Evolutionary conservation across 495 filamentous ascomycete species (phyloP).

Genomic region (Daldinia decipiens): DNA sequence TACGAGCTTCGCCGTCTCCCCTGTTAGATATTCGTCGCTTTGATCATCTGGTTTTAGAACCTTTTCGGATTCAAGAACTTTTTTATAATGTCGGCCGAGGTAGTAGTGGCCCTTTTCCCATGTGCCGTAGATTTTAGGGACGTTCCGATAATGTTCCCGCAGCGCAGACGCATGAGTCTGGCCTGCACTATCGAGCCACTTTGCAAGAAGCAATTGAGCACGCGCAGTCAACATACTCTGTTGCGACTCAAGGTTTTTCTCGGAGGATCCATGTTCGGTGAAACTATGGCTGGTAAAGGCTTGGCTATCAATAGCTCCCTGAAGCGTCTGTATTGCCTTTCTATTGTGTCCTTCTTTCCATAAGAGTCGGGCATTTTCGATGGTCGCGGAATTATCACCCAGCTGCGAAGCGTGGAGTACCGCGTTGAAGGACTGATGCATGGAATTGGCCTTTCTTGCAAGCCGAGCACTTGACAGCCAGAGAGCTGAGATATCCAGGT

Average conservation of each 20-base stretch:
- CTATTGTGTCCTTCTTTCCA: conserved; percentile 95
- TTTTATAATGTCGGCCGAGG: conserved; percentile 96
- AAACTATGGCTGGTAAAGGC: conserved; percentile 63
- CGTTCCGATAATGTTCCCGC: conserved; percentile 79
- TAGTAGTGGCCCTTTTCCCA: conserved; percentile 99
- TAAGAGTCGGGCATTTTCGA: conserved; percentile 92
- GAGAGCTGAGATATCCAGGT: conserved; percentile 78
- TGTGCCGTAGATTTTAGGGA: conserved; percentile 66
- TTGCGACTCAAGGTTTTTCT: conserved; percentile 56
- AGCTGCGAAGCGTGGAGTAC: conserved; percentile 88
- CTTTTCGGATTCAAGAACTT: conserved; percentile 89
- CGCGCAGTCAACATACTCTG: conserved; percentile 67
- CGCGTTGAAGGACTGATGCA: conserved; percentile 88
- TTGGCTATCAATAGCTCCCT: conserved; percentile 82
- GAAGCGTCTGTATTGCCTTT: conserved; percentile 90
- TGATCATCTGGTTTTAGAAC: conserved; percentile 73
- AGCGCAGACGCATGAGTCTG: conserved; percentile 85
- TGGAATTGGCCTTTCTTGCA: conserved; percentile 83
- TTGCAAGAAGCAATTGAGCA: conserved; percentile 89
- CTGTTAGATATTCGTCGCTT: conserved; percentile 66
- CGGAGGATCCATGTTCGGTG: conserved; percentile 57
- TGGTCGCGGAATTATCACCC: conserved; percentile 83
- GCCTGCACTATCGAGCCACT: conserved; percentile 93
- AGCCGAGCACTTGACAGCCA: conserved; percentile 90
- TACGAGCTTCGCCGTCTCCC: conserved; percentile 87